Evolutionary conservation across 305 asterid genomes (phyloP).

Genomic region (Nicotiana rustica): DNA sequence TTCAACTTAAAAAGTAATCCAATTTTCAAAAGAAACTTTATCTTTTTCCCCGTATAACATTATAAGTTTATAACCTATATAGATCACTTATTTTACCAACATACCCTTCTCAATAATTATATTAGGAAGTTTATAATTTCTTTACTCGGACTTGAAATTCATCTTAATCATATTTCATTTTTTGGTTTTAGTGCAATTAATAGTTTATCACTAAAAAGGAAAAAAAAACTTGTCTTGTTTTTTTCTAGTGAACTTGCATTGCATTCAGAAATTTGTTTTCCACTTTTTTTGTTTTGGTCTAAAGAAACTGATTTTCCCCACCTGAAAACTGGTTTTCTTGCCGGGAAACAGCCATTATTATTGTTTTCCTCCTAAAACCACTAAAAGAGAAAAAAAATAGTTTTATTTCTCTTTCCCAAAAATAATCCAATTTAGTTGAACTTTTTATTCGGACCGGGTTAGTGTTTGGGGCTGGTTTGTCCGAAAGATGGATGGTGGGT

Average conservation of each 20-base stretch:
- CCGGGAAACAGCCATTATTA: conserved; percentile 34
- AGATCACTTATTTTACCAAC: conserved; percentile 25
- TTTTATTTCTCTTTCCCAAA: neutral
- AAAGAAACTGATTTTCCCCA: neutral
- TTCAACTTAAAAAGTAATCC: neutral
- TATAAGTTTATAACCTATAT: neutral
- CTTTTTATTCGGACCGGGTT: too few species aligned
- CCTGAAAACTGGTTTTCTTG: conserved; percentile 33
- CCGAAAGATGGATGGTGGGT: too few species aligned
- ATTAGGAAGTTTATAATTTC: conserved; percentile 34
- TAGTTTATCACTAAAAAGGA: conserved; percentile 16
- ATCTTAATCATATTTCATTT: conserved; percentile 49
- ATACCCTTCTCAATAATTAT: conserved; percentile 33
- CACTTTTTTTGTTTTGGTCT: neutral
- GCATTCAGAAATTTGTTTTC: conserved; percentile 23
- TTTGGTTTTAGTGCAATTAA: conserved; percentile 44
- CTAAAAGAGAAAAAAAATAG: neutral
- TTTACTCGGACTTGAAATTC: conserved; percentile 50
- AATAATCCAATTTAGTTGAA: too few species aligned
- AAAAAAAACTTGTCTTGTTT: conserved; percentile 13
- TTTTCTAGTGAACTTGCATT: conserved; percentile 21
- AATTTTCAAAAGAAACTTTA: conserved; percentile 39
- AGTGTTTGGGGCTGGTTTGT: too few species aligned
- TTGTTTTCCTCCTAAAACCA: neutral
- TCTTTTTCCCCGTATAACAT: conserved; percentile 39